Conservation (phyloP, 805 yeast species). For the Huiozyma sinensis region DNA sequence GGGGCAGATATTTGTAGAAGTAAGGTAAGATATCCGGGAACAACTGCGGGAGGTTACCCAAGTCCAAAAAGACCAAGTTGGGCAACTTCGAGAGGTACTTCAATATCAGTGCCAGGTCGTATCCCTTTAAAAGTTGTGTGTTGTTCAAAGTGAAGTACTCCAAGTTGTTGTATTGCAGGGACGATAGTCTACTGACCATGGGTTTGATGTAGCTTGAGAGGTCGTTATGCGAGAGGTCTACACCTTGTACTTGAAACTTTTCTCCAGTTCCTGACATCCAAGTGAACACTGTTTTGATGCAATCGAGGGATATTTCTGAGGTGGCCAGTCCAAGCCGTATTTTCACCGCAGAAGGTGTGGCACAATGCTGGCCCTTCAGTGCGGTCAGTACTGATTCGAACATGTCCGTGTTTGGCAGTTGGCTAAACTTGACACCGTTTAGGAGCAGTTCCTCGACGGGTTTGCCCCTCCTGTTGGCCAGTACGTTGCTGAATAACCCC, state of each 20-base stretch:
- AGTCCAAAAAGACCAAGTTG: constrained; percentile 57
- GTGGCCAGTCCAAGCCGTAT: constrained; percentile 65
- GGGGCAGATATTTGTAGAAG: constrained; percentile 54
- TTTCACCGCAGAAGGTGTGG: neutral
- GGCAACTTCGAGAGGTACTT: constrained; percentile 43
- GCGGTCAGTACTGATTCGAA: constrained; percentile 47
- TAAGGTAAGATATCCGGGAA: constrained; percentile 53
- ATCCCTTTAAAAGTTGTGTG: constrained; percentile 44
- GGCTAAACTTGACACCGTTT: constrained; percentile 66
- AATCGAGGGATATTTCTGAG: constrained; percentile 50
- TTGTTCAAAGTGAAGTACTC: constrained; percentile 52
- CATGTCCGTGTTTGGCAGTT: constrained; percentile 29
- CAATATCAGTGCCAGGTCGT: constrained; percentile 41
- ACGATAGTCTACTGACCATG: constrained; percentile 17
- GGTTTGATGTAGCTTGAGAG: constrained; percentile 29
- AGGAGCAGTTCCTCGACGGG: constrained; percentile 59
- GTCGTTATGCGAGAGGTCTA: constrained; percentile 80
- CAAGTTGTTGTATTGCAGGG: constrained; percentile 21
- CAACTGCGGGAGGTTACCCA: constrained; percentile 56
- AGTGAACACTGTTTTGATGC: constrained; percentile 41
- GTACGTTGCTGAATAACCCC: constrained; percentile 60
- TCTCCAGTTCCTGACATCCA: constrained; percentile 37
- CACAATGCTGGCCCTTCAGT: constrained; percentile 34
- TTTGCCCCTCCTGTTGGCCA: constrained; percentile 56
- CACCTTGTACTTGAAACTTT: constrained; percentile 36